A percentile compares a stretch with the other conserved stretches of the same genome.
Evolutionary conservation across 2,329 filamentous ascomycete genomes (phyloP).

Genomic region (Gaeumannomyces sp.): DNA sequence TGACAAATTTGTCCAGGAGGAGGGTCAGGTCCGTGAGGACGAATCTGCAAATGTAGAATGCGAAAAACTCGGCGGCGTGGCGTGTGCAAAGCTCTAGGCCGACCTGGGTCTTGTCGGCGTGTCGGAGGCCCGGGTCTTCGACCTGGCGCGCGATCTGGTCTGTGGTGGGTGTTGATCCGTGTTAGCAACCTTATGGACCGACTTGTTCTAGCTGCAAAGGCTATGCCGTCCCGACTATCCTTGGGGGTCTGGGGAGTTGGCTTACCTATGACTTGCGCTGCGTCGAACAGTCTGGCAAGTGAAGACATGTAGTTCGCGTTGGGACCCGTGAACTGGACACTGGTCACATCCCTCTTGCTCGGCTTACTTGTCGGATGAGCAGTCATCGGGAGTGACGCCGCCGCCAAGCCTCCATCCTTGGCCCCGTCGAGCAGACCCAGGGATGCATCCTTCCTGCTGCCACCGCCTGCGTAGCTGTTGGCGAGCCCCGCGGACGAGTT

Average conservation of each 20-base stretch:
- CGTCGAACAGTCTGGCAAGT: slow-evolving; percentile 85
- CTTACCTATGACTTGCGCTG: slow-evolving; percentile 86
- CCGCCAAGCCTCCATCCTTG: slow-evolving; percentile 53
- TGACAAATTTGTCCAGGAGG: slow-evolving; percentile 94
- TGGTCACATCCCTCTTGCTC: slow-evolving; percentile 63
- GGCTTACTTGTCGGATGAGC: slow-evolving; percentile 57
- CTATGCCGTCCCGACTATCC: neutral
- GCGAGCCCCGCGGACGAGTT: slow-evolving; percentile 63
- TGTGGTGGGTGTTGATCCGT: slow-evolving; percentile 32
- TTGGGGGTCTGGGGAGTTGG: slow-evolving; percentile 13
- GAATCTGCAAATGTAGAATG: slow-evolving; percentile 93
- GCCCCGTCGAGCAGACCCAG: slow-evolving; percentile 31
- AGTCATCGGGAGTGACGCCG: slow-evolving; percentile 77
- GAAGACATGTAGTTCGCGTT: slow-evolving; percentile 89
- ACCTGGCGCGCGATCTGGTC: slow-evolving; percentile 96
- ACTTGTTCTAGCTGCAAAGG: no score
- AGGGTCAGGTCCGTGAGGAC: slow-evolving; percentile 78
- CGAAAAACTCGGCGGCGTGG: slow-evolving; percentile 95
- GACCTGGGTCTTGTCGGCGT: slow-evolving; percentile 89
- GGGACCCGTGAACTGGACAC: slow-evolving; percentile 70
- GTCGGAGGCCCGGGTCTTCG: slow-evolving; percentile 85
- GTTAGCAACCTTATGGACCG: slow-evolving; percentile 4
- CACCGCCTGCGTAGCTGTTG: slow-evolving; percentile 26
- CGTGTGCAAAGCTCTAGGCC: slow-evolving; percentile 88
- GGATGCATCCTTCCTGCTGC: slow-evolving; percentile 17